phyloP scores from a whole-genome alignment of 108 stramenopile genomes.

The Cyclotella distinguenda region DNA sequence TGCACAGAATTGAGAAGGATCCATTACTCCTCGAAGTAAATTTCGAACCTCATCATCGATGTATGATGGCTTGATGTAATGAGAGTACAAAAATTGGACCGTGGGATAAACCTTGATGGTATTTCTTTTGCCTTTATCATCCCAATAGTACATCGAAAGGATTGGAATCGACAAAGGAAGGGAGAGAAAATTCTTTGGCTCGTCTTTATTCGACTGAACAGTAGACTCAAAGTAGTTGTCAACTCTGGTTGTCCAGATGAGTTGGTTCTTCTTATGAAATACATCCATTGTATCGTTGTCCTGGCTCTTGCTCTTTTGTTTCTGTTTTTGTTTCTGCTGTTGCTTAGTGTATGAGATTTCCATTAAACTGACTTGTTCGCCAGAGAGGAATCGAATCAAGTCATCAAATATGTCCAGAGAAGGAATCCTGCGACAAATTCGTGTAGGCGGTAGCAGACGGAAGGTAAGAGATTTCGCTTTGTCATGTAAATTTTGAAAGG shows the following conservation, averaged over 20 bases:
- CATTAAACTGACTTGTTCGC: slow-evolving; percentile 53
- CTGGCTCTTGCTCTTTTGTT: slow-evolving; percentile 54
- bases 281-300: slow-evolving; percentile 58
- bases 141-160: slow-evolving; percentile 35
- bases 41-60: slow-evolving; percentile 41
- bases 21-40: slow-evolving; percentile 6
- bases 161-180: slow-evolving; percentile 49
- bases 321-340: slow-evolving; percentile 64
- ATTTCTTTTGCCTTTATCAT: slow-evolving; percentile 21
- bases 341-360: slow-evolving; percentile 63
- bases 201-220: slow-evolving; percentile 17
- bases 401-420: slow-evolving; percentile 52
- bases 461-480: too few species aligned
- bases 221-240: slow-evolving; percentile 38
- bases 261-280: slow-evolving; percentile 44
- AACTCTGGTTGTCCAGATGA: slow-evolving; percentile 9
- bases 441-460: too few species aligned
- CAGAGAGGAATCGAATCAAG: slow-evolving; percentile 49
- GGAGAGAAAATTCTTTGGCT: slow-evolving; percentile 24
- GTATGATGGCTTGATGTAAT: slow-evolving; percentile 50
- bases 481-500: too few species aligned
- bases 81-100: slow-evolving; percentile 53
- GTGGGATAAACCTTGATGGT: slow-evolving; percentile 52
- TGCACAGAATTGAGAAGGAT: slow-evolving; percentile 11
- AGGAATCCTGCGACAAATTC: too few species aligned